Evolutionary conservation across 192 early-diverging fungal species (phyloP).

Genomic region (Entomortierella chlamydospora): DNA sequence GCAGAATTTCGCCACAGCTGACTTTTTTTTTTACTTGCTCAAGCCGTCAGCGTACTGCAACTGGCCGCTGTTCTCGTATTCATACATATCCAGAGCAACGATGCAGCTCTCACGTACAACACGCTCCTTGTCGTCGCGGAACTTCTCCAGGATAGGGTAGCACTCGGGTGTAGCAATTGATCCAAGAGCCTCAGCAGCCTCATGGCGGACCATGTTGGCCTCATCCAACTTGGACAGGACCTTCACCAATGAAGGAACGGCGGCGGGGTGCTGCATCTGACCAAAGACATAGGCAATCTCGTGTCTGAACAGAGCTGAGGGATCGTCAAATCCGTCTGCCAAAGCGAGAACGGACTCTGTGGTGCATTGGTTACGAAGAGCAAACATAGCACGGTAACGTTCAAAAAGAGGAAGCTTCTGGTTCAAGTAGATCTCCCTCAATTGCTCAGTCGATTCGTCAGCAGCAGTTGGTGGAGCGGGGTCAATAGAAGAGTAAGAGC

Average conservation of each 20-base stretch:
- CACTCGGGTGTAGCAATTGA: constrained; percentile 93
- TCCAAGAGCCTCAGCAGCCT: constrained; percentile 96
- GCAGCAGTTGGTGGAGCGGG: constrained; percentile 86
- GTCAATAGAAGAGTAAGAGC: constrained; percentile 84
- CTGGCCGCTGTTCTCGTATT: constrained; percentile 86
- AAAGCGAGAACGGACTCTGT: constrained; percentile 86
- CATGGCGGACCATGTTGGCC: constrained; percentile 94
- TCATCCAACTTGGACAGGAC: constrained; percentile 83
- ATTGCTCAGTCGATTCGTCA: constrained; percentile 71
- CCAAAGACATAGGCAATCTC: constrained; percentile 98
- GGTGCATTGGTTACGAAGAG: constrained; percentile 86
- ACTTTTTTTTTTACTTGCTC: constrained; percentile 55
- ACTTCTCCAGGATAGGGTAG: constrained; percentile 78
- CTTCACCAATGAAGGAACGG: constrained; percentile 85
- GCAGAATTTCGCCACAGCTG: too few species aligned
- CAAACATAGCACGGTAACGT: constrained; percentile 96
- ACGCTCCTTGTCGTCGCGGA: constrained; percentile 76
- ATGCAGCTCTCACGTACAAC: constrained; percentile 93
- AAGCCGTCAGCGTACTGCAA: constrained; percentile 87
- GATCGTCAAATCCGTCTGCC: constrained; percentile 84
- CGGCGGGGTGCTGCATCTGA: constrained; percentile 93
- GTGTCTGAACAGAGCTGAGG: constrained; percentile 88
- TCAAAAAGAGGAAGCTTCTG: constrained; percentile 83
- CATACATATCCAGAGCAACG: constrained; percentile 97
- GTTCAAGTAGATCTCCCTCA: constrained; percentile 76